phyloP scores from a whole-genome alignment of 441 rosid genomes.

The Euphorbia celastroides region DNA sequence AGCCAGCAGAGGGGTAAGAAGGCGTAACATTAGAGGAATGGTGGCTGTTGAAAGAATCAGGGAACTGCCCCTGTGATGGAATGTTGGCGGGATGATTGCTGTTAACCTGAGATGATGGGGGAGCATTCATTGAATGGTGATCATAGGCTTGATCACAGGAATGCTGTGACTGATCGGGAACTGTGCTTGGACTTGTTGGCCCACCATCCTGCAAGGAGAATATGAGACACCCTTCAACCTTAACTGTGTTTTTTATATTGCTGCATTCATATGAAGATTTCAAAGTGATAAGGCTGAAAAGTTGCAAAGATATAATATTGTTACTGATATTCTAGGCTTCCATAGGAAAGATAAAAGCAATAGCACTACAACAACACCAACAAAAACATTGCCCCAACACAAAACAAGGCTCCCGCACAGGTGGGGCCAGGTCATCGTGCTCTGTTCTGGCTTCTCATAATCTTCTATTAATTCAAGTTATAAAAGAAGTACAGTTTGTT shows the following conservation, averaged over 20 bases:
- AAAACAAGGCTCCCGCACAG: not conserved
- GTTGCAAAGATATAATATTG: not conserved
- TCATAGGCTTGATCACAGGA: conserved; percentile 27
- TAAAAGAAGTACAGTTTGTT: too few species aligned
- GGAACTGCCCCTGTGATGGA: conserved; percentile 35
- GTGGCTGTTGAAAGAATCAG: conserved; percentile 36
- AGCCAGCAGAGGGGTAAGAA: conserved; percentile 37
- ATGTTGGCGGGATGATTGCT: conserved; percentile 26
- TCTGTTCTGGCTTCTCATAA: not conserved
- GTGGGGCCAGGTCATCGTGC: not conserved
- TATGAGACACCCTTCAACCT: conserved; percentile 4
- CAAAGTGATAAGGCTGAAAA: not conserved
- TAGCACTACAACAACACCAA: too few species aligned
- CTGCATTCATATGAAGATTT: not conserved
- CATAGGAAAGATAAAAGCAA: too few species aligned
- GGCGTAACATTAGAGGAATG: conserved; percentile 35
- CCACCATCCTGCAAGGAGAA: conserved; percentile 52
- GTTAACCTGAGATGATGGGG: conserved; percentile 24
- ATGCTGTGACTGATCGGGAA: conserved; percentile 39
- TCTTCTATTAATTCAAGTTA: not conserved
- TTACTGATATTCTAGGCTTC: not conserved
- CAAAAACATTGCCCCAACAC: too few species aligned
- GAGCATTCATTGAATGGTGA: conserved; percentile 28
- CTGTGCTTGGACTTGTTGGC: conserved; percentile 39
- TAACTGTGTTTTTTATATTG: not conserved